These are phyloP conservation scores for Tardiomyces blankii DNA, from an alignment of 1,139 yeast species.

Conservation along the genomic window DNA sequence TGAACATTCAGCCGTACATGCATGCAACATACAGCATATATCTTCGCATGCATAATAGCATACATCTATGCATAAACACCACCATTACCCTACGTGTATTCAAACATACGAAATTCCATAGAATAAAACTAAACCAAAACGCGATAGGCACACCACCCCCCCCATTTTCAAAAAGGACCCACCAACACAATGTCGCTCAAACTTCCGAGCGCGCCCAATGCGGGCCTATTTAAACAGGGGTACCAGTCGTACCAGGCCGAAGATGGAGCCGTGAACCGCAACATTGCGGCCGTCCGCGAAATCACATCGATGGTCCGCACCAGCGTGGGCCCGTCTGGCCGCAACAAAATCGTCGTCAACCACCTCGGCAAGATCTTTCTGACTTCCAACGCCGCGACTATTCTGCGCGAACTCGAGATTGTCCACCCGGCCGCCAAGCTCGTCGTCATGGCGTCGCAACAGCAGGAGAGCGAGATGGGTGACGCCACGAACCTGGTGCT, in stretches of 20 bases:
- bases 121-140: too few relatives aligned
- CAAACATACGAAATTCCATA: too few relatives aligned
- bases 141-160: too few relatives aligned
- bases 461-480: slow-evolving; percentile 80
- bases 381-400: slow-evolving; percentile 96
- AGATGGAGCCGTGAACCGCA: slow-evolving; percentile 90
- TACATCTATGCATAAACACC: too few relatives aligned
- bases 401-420: slow-evolving; percentile 83
- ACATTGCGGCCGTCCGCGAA: slow-evolving; percentile 90
- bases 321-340: slow-evolving; percentile 95
- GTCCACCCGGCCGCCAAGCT: slow-evolving; percentile 97
- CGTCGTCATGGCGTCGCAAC: slow-evolving; percentile 92
- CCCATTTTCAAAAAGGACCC: background rate
- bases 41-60: too few relatives aligned
- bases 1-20: too few relatives aligned
- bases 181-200: slow-evolving; percentile 59
- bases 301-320: slow-evolving; percentile 85
- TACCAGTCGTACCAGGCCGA: slow-evolving; percentile 78
- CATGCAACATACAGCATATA: too few relatives aligned
- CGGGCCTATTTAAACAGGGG: slow-evolving; percentile 95
- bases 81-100: too few relatives aligned
- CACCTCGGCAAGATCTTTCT: slow-evolving; percentile 72
- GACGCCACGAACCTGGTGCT: slow-evolving; percentile 65
- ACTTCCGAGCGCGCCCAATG: slow-evolving; percentile 85
- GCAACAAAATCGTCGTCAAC: slow-evolving; percentile 91